These are phyloP conservation scores for Tolypocladium sp. DNA, from an alignment of 2,329 filamentous ascomycete genomes.

Conservation along the genomic window DNA sequence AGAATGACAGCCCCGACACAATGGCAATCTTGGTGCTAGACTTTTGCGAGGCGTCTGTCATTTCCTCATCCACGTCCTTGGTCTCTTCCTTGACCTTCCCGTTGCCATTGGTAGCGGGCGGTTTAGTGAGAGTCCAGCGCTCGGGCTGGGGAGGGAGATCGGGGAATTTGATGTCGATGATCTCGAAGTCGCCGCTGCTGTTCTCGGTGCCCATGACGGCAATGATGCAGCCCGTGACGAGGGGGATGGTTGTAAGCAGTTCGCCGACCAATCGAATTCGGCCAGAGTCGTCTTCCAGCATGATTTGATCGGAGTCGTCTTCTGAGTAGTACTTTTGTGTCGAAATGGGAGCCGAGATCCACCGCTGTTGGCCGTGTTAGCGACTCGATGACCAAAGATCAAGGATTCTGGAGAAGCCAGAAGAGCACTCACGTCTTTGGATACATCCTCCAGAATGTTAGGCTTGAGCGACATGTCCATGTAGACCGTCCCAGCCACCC, in stretches of 20 bases:
- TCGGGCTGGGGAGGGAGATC: constrained; percentile 75
- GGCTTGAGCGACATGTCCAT: constrained; percentile 97
- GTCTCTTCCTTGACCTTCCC: constrained; percentile 22
- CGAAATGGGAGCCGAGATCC: constrained; percentile 74
- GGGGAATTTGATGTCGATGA: constrained; percentile 81
- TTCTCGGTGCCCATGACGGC: constrained; percentile 96
- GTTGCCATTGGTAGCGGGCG: constrained; percentile 19
- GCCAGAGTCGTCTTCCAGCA: constrained; percentile 94
- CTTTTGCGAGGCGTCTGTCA: constrained; percentile 35
- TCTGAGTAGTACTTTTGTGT: constrained; percentile 66
- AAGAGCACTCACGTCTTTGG: constrained; percentile 64
- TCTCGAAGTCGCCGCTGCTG: constrained; percentile 81
- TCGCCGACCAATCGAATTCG: constrained; percentile 71
- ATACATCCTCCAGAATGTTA: constrained; percentile 89
- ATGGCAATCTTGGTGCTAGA: constrained; percentile 61
- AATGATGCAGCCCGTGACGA: constrained; percentile 89
- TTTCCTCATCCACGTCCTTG: constrained; percentile 44
- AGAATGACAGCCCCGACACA: constrained; percentile 80
- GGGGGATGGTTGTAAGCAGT: constrained; percentile 54
- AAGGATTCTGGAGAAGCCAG: not conserved
- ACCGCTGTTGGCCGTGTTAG: constrained; percentile 49
- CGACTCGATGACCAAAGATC: constrained; percentile 1
- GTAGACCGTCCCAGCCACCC: constrained; percentile 89
- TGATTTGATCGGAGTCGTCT: constrained; percentile 56
- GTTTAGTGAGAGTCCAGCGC: constrained; percentile 64